These are phyloP conservation scores for Escovopsis weberi DNA, from an alignment of 2,329 filamentous ascomycete species.

Conservation along the genomic window DNA sequence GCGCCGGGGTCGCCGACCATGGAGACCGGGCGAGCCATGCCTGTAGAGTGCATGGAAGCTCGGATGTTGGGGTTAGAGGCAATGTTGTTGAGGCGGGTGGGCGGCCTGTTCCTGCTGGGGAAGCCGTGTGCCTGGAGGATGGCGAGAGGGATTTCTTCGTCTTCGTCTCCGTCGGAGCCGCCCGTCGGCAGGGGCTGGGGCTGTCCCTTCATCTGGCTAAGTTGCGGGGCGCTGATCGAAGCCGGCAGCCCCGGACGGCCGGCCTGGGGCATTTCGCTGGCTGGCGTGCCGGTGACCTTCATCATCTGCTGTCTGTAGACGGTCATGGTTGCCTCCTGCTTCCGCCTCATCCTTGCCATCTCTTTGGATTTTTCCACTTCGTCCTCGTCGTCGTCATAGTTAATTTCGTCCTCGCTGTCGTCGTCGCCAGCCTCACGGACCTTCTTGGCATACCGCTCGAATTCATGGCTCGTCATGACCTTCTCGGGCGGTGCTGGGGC, in stretches of 20 bases:
- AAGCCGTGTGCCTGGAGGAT: conserved; percentile 85
- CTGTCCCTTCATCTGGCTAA: conserved; percentile 25
- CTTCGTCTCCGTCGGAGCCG: conserved; percentile 68
- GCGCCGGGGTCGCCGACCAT: conserved; percentile 33
- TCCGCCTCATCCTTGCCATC: conserved; percentile 61
- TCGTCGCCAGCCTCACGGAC: conserved; percentile 47
- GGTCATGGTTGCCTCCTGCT: conserved; percentile 80
- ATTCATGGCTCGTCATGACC: conserved; percentile 82
- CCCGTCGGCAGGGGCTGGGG: conserved; percentile 28
- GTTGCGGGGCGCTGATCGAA: conserved; percentile 48
- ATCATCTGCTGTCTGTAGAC: conserved; percentile 93
- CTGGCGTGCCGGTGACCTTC: conserved; percentile 73
- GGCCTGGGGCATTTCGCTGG: conserved; percentile 14
- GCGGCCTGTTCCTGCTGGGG: conserved; percentile 62
- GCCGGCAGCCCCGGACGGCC: conserved; percentile 40
- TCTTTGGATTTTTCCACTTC: conserved; percentile 62
- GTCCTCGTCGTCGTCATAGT: conserved; percentile 63
- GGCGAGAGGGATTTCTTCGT: conserved; percentile 76
- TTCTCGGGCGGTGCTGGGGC: conserved; percentile 42
- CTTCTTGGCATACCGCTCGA: conserved; percentile 64
- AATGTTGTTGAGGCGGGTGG: conserved; percentile 48
- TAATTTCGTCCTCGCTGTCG: conserved; percentile 48
- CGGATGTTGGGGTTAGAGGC: conserved; percentile 61
- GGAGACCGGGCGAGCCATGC: conserved; percentile 37
- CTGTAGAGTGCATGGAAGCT: conserved; percentile 21